These are phyloP conservation scores for Rosa rugosa DNA, from an alignment of 306 rosid genomes.

Conservation along the genomic window DNA sequence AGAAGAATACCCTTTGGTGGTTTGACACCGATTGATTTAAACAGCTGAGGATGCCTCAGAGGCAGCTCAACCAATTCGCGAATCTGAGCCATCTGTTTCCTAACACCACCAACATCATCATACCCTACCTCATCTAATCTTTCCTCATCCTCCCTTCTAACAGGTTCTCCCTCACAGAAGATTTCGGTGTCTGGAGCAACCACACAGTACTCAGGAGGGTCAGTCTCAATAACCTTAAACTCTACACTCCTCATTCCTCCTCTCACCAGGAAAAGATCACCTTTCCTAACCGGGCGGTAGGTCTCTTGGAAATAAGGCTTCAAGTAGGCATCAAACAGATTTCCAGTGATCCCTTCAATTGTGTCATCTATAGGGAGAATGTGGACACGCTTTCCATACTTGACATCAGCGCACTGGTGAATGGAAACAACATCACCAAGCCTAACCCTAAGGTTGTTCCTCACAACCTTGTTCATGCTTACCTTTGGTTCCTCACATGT, in stretches of 20 bases:
- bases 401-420: conserved; percentile 33
- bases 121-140: conserved; percentile 26
- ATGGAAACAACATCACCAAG: conserved; percentile 36
- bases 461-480: conserved; percentile 36
- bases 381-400: conserved; percentile 30
- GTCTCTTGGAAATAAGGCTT: conserved; percentile 23
- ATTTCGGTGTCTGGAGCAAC: conserved; percentile 30
- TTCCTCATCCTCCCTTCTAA: conserved; percentile 25
- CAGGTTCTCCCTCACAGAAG: conserved; percentile 23
- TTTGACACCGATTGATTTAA: conserved; percentile 24
- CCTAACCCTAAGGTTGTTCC: conserved; percentile 33
- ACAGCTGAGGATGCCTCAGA: conserved; percentile 24
- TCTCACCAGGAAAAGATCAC: conserved; percentile 27
- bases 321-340: conserved; percentile 12
- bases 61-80: conserved; percentile 25
- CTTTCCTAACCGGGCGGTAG: conserved; percentile 25
- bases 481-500: conserved; percentile 31
- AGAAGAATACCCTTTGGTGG: conserved; percentile 39
- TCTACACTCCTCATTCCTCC: conserved; percentile 33
- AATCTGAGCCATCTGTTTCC: conserved; percentile 25
- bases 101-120: conserved; percentile 27
- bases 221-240: conserved; percentile 29
- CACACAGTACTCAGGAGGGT: conserved; percentile 25
- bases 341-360: conserved; percentile 33
- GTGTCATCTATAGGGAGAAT: conserved; percentile 37